phyloP scores from a whole-genome alignment of 129 eudicot species.

The Flaveria sonorensis region DNA sequence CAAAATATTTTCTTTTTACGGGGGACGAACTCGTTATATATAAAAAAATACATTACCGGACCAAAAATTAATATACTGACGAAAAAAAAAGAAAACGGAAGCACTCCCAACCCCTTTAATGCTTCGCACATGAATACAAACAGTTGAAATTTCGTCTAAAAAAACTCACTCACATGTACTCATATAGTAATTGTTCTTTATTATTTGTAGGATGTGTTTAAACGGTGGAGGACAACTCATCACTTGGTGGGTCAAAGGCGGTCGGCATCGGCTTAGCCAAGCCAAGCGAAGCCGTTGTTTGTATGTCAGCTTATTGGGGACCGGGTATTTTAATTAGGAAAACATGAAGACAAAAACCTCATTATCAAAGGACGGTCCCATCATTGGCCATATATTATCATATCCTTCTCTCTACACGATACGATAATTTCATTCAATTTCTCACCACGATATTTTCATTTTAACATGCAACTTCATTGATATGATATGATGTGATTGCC shows the following conservation, averaged over 20 bases:
- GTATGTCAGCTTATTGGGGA: slow-evolving; percentile 18
- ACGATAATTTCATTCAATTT: not conserved
- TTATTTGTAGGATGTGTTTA: not conserved
- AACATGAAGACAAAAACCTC: slow-evolving; percentile 8
- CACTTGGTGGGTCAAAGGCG: not conserved
- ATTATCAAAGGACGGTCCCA: slow-evolving; percentile 15
- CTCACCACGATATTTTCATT: not conserved
- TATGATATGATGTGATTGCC: slow-evolving; percentile 32
- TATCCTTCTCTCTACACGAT: not conserved
- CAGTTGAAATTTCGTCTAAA: too few relatives aligned
- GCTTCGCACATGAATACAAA: too few relatives aligned
- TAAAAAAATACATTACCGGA: too few relatives aligned
- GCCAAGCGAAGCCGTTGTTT: not conserved
- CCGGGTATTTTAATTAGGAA: slow-evolving; percentile 21
- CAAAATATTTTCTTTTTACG: too few relatives aligned
- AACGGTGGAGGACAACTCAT: not conserved
- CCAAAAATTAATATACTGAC: too few relatives aligned
- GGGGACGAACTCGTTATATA: too few relatives aligned
- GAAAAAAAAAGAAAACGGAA: too few relatives aligned
- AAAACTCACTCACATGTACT: too few relatives aligned
- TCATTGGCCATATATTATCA: not conserved
- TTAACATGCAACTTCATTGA: not conserved
- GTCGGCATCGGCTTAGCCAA: not conserved
- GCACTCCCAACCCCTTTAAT: too few relatives aligned
- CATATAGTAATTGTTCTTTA: too few relatives aligned